Conservation (phyloP, 2,329 filamentous ascomycete genomes). For the Apiospora phragmitis region DNA sequence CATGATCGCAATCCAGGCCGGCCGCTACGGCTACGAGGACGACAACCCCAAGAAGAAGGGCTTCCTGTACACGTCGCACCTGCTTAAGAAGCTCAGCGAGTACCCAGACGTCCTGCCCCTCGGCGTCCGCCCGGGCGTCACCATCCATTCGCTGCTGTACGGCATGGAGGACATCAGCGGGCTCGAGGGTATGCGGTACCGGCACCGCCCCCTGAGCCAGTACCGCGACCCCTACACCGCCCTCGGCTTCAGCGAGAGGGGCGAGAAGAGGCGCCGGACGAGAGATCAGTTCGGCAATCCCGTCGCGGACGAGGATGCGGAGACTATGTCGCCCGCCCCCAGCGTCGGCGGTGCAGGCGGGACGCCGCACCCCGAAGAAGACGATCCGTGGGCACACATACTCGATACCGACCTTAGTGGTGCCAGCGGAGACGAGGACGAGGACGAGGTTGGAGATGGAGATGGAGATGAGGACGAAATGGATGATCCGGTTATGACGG, state of each 20-base stretch:
- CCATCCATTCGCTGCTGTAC: conserved; percentile 28
- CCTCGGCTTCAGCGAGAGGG: conserved; percentile 12
- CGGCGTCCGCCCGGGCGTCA: conserved; percentile 22
- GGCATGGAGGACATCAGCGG: conserved; percentile 27
- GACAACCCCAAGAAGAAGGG: conserved; percentile 35
- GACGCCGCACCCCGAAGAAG: conserved; percentile 22
- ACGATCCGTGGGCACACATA: conserved; percentile 29
- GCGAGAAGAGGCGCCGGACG: neutral
- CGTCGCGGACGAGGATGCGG: neutral
- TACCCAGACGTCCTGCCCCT: conserved; percentile 28
- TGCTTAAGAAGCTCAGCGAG: conserved; percentile 28
- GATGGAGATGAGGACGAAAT: conserved; percentile 20
- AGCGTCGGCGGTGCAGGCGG: conserved; percentile 20
- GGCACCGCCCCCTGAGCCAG: conserved; percentile 13
- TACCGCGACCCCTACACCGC: conserved; percentile 10
- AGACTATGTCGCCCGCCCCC: conserved; percentile 3
- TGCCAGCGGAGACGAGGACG: conserved; percentile 21
- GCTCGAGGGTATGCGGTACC: conserved; percentile 21
- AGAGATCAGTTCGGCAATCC: neutral
- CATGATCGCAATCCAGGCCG: conserved; percentile 66
- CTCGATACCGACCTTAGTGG: conserved; percentile 29
- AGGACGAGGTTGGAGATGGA: conserved; percentile 12
- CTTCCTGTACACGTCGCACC: conserved; percentile 35
- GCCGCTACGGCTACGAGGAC: conserved; percentile 48
- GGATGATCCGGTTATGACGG: conserved; percentile 12